A percentile compares a stretch with the other conserved stretches of the same genome.
phyloP scores from a whole-genome alignment of 805 yeast genomes.

The Teunomyces panamensis region DNA sequence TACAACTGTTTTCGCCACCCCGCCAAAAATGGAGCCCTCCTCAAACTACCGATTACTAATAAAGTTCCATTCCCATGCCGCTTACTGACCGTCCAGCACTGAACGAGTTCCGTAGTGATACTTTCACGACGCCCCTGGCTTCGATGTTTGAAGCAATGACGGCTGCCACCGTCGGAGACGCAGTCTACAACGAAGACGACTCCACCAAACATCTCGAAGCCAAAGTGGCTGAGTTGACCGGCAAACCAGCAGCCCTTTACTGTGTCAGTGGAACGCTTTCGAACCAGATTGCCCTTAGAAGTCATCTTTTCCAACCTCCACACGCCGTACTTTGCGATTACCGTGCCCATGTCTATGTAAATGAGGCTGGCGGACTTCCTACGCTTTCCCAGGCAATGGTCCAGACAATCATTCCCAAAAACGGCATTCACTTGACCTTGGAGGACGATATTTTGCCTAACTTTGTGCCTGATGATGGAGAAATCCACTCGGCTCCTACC shows the following conservation, averaged over 20 bases:
- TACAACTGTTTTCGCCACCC: background rate
- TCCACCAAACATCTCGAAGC: conserved; percentile 31
- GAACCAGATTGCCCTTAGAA: conserved; percentile 39
- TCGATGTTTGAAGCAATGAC: conserved; percentile 40
- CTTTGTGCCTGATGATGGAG: conserved; percentile 52
- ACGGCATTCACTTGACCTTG: conserved; percentile 72
- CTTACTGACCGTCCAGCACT: conserved; percentile 22
- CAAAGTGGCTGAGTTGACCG: conserved; percentile 33
- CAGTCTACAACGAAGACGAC: conserved; percentile 42
- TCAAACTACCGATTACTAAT: no score
- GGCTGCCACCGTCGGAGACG: conserved; percentile 37
- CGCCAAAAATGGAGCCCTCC: background rate
- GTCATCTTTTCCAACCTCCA: conserved; percentile 42
- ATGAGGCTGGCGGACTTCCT: conserved; percentile 92
- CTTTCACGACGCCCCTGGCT: conserved; percentile 81
- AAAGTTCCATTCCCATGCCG: background rate
- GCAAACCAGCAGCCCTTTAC: conserved; percentile 38
- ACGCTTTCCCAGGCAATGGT: conserved; percentile 91
- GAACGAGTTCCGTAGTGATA: conserved; percentile 59
- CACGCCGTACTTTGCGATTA: conserved; percentile 78
- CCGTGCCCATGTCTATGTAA: conserved; percentile 77
- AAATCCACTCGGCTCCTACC: conserved; percentile 44
- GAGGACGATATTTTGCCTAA: conserved; percentile 66
- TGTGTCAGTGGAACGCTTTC: conserved; percentile 44
- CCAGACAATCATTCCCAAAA: conserved; percentile 71